Evolutionary conservation across 768 basidiomycete species (phyloP).

Genomic region (Rhodotorula kratochvilovae): DNA sequence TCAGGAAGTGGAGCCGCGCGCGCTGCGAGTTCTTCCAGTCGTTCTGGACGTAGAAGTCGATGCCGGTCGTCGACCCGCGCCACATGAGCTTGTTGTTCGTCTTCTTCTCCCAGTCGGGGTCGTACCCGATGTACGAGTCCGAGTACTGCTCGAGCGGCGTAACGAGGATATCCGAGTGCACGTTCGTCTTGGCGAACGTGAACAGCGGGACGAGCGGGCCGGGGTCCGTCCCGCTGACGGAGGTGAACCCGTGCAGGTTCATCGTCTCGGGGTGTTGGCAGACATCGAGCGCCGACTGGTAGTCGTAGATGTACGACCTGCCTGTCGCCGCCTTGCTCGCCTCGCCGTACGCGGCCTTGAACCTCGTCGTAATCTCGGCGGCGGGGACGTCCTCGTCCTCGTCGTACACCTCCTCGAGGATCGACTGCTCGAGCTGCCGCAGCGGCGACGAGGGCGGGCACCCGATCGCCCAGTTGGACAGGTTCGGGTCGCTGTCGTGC

Average conservation of each 20-base stretch:
- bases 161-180: conserved; percentile 85
- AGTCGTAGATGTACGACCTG: conserved; percentile 47
- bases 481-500: conserved; percentile 16
- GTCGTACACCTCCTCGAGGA: conserved; percentile 18
- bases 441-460: conserved; percentile 44
- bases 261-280: conserved; percentile 48
- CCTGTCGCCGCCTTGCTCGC: conserved; percentile 7
- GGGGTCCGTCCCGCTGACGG: conserved; percentile 39
- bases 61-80: conserved; percentile 93
- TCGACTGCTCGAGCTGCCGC: conserved; percentile 28
- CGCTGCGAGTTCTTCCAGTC: conserved; percentile 56
- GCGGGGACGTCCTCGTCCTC: not conserved
- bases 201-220: conserved; percentile 57
- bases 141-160: conserved; percentile 95
- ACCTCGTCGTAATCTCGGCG: conserved; percentile 18
- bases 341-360: conserved; percentile 18
- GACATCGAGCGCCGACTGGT: conserved; percentile 46
- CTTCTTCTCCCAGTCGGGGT: conserved; percentile 91
- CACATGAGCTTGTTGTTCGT: conserved; percentile 75
- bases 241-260: conserved; percentile 48
- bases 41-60: conserved; percentile 49
- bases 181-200: conserved; percentile 78
- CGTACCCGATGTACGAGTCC: conserved; percentile 69
- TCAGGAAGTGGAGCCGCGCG: conserved; percentile 50
- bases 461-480: conserved; percentile 44